These are phyloP conservation scores for Phaeotremella skinneri DNA, from an alignment of 768 basidiomycete genomes.

Conservation along the genomic window DNA sequence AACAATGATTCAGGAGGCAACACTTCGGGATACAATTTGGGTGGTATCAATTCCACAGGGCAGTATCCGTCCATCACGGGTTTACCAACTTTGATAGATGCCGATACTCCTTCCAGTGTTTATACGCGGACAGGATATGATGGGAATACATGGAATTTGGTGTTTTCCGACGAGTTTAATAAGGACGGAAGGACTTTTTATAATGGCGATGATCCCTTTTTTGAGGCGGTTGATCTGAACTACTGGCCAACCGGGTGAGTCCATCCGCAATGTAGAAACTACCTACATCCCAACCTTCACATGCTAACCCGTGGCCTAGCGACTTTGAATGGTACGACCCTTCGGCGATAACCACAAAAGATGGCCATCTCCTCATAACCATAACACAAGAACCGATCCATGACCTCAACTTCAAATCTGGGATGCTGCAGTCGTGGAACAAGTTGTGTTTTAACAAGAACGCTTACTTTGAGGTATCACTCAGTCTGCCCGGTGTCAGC, in stretches of 20 bases:
- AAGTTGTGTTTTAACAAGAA: slow-evolving; percentile 95
- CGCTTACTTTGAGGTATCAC: slow-evolving; percentile 64
- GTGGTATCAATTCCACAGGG: slow-evolving; percentile 72
- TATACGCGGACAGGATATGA: slow-evolving; percentile 59
- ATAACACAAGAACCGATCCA: slow-evolving; percentile 66
- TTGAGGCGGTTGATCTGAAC: slow-evolving; percentile 53
- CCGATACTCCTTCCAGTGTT: slow-evolving; percentile 62
- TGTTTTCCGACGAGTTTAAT: slow-evolving; percentile 89
- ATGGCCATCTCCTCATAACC: slow-evolving; percentile 73
- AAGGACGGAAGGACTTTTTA: slow-evolving; percentile 74
- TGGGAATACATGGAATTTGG: slow-evolving; percentile 61
- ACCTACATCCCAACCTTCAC: not conserved
- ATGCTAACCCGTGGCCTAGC: slow-evolving; percentile 17
- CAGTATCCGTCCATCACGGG: slow-evolving; percentile 57
- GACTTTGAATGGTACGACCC: slow-evolving; percentile 84
- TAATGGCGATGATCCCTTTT: slow-evolving; percentile 74
- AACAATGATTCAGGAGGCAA: slow-evolving; percentile 16
- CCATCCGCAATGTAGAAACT: no score
- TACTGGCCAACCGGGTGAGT: slow-evolving; percentile 50
- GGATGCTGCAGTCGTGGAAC: slow-evolving; percentile 59
- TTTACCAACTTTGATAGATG: slow-evolving; percentile 68
- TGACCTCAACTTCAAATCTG: slow-evolving; percentile 62
- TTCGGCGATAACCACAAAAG: slow-evolving; percentile 62
- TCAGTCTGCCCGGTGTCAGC: slow-evolving; percentile 42
- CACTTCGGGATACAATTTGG: slow-evolving; percentile 61